Base-by-base conservation (phyloP, 106 monocot genomes). In the Dendrobium nobile region DNA sequence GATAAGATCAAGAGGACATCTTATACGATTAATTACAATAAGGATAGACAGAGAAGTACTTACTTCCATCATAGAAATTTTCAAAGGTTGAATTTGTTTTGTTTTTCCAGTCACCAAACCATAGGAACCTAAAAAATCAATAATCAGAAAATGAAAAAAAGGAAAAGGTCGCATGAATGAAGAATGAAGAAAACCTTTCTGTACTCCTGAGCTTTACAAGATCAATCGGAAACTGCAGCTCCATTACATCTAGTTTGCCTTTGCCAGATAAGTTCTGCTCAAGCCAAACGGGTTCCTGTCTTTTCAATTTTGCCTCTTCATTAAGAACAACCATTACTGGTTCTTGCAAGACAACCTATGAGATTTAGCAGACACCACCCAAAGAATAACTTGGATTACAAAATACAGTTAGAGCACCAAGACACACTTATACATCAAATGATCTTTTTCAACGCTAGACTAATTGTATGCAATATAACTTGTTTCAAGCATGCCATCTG, bases 291-390 rank as follows among this genome's bases (percentile, higher is more conserved):
- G 88, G 85, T 80, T 84, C 51, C 27, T 83, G 82, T 72, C 68
- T 79, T 20, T 59, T 84, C 20, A 79, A 37, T 17, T 41, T 65
- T 82, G 75, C 79, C 86, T 89, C 91, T 84, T 89, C 78, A 31
- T 83, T 85, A 54, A 97, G 84, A 75, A 94, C 40, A 75, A 77
- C 47, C 84, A 88, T 89, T n/a, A 91, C 78, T 67, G 90, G 89
- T 89, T 90, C 81, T 83, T 98, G 89, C 78, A 98, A 81, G 44
- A 87, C 48, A 67, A 95, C 98, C 97, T 98, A 88, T 24, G 40
- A 77, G 79, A 54, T 28, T 16, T 37, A 74, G 80, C 58, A 74
- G 42, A 77, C 27, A 37, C 19, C n/a, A 43, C 41, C 33, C 75
- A 61, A 61, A n/a, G 61, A 61, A n/a, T 22, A 61, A 1, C 20